Evolutionary conservation across 345 rosid genomes (phyloP).

Genomic region (Eucalyptus rudis): DNA sequence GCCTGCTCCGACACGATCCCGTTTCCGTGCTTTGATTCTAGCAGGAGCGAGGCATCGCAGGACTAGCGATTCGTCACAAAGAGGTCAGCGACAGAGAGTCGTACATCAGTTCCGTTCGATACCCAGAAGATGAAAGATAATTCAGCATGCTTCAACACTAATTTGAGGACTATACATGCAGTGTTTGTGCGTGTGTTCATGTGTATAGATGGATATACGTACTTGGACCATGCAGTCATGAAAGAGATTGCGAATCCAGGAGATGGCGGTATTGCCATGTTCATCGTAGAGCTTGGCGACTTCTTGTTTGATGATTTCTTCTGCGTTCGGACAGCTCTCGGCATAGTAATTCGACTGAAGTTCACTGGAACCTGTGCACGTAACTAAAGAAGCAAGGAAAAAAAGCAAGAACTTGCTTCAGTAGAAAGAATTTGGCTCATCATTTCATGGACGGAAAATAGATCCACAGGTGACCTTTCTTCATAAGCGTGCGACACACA

Average conservation of each 20-base stretch:
- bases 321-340: constrained; percentile 67
- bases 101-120: not conserved
- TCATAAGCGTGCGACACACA: not conserved
- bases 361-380: constrained; percentile 22
- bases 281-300: constrained; percentile 50
- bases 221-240: constrained; percentile 74
- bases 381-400: not conserved
- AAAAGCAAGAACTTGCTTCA: not conserved
- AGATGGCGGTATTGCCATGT: constrained; percentile 83
- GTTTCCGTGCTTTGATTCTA: constrained; percentile 19
- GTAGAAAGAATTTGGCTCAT: not conserved
- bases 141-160: not conserved
- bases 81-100: not conserved
- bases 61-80: constrained; percentile 12
- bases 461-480: not conserved
- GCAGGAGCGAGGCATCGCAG: constrained; percentile 70
- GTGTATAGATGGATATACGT: not conserved
- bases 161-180: not conserved
- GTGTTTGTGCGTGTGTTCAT: not conserved
- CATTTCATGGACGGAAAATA: not conserved
- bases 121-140: not conserved
- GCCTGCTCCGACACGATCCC: constrained; percentile 54
- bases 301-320: constrained; percentile 59
- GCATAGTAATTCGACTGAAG: constrained; percentile 55
- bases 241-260: constrained; percentile 91